Conservation (phyloP, 495 filamentous ascomycete genomes). For the Penicillium nucicola region DNA sequence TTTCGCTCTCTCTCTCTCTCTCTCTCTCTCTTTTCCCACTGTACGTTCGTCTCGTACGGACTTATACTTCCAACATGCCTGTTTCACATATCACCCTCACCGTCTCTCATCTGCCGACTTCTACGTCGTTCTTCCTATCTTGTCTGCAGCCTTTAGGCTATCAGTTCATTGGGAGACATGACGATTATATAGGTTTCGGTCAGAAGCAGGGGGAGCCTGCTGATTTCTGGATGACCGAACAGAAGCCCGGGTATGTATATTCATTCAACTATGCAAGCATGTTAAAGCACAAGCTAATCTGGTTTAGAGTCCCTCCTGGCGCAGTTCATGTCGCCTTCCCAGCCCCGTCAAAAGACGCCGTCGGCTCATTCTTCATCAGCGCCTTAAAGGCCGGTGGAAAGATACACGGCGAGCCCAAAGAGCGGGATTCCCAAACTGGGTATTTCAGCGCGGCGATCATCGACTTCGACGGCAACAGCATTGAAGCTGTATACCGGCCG, state of each 20-base stretch:
- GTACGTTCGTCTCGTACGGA: conserved; percentile 11
- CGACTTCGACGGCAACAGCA: conserved; percentile 59
- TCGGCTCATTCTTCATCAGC: conserved; percentile 57
- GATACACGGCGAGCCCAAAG: conserved; percentile 53
- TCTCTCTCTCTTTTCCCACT: conserved; percentile 21
- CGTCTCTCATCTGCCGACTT: conserved; percentile 73
- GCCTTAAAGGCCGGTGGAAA: conserved; percentile 57
- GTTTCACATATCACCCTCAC: conserved; percentile 58
- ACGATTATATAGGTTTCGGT: conserved; percentile 56
- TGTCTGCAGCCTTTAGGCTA: conserved; percentile 74
- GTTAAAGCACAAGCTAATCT: conserved; percentile 10
- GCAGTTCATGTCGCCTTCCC: conserved; percentile 59
- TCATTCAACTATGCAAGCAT: not conserved
- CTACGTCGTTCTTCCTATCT: conserved; percentile 77
- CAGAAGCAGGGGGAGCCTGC: conserved; percentile 48
- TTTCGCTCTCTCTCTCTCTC: conserved; percentile 9
- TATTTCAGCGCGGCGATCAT: conserved; percentile 61
- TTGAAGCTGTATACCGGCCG: conserved; percentile 56
- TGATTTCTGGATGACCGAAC: conserved; percentile 58
- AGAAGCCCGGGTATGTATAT: conserved; percentile 49
- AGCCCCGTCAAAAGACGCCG: conserved; percentile 49
- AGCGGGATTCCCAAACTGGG: conserved; percentile 46
- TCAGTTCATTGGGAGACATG: conserved; percentile 57
- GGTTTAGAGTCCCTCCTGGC: conserved; percentile 41
- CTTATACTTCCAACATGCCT: conserved; percentile 43